Conservation (phyloP, 2,329 filamentous ascomycete genomes). For the Exophiala alcalophila region DNA sequence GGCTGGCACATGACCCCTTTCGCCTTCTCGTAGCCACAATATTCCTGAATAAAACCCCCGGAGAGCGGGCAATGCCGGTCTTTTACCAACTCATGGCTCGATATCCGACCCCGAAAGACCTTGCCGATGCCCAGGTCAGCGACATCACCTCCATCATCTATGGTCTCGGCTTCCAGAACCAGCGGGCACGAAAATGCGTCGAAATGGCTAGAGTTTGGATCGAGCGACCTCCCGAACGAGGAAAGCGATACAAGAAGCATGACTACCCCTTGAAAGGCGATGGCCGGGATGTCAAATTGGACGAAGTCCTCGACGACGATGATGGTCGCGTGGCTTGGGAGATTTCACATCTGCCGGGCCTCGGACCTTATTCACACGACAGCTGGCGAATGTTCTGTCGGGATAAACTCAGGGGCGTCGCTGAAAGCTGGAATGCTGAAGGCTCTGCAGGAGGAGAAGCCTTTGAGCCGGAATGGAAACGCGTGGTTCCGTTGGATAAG, state of each 20-base stretch:
- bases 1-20: slow-evolving; percentile 71
- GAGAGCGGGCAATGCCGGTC: slow-evolving; percentile 69
- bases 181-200: slow-evolving; percentile 66
- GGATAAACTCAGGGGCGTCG: slow-evolving; percentile 67
- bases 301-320: slow-evolving; percentile 50
- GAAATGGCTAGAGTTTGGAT: slow-evolving; percentile 69
- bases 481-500: slow-evolving; percentile 74
- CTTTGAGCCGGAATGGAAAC: slow-evolving; percentile 88
- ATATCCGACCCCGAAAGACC: slow-evolving; percentile 64
- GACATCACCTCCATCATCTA: slow-evolving; percentile 63
- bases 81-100: slow-evolving; percentile 65
- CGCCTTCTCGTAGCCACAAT: slow-evolving; percentile 77
- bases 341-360: slow-evolving; percentile 76
- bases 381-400: slow-evolving; percentile 93
- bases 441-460: slow-evolving; percentile 37
- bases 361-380: slow-evolving; percentile 77
- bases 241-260: slow-evolving; percentile 55
- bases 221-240: slow-evolving; percentile 57
- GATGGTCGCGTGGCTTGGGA: slow-evolving; percentile 66
- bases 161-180: slow-evolving; percentile 67
- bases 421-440: slow-evolving; percentile 64
- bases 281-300: slow-evolving; percentile 48
- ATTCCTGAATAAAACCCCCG: slow-evolving; percentile 79
- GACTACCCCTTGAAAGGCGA: slow-evolving; percentile 54
- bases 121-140: slow-evolving; percentile 57